A percentile compares a stretch with the other conserved stretches of the same genome.
These are phyloP conservation scores for Mortierella antarctica DNA, from an alignment of 192 early-diverging fungal species.

Conservation along the genomic window DNA sequence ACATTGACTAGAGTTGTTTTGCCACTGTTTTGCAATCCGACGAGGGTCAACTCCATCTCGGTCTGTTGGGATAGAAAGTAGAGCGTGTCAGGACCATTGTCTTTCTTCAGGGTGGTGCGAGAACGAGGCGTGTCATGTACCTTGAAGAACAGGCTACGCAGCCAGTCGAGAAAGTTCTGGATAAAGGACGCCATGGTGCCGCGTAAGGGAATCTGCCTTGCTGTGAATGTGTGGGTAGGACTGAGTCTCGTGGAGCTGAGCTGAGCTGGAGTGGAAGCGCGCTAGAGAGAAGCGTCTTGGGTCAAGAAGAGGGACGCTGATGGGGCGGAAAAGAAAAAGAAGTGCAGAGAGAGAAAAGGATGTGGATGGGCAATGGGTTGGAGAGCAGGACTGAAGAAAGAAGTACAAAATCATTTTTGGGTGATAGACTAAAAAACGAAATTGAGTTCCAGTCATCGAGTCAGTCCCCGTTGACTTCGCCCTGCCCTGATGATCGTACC, in stretches of 20 bases:
- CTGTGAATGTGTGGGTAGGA: not conserved
- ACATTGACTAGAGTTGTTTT: slow-evolving; percentile 91
- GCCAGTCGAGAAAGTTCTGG: slow-evolving; percentile 73
- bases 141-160: slow-evolving; percentile 84
- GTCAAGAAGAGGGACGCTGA: not conserved
- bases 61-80: slow-evolving; percentile 46
- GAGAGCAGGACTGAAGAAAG: not conserved
- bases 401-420: no score
- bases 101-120: not conserved
- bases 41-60: slow-evolving; percentile 91
- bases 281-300: not conserved
- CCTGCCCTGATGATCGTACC: no score
- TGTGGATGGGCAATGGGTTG: not conserved
- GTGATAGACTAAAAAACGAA: no score
- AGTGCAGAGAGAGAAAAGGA: not conserved
- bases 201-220: no score
- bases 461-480: no score
- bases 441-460: no score
- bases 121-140: slow-evolving; percentile 43
- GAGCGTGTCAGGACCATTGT: not conserved
- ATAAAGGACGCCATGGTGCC: slow-evolving; percentile 65
- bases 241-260: not conserved
- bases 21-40: slow-evolving; percentile 89
- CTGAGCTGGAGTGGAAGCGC: not conserved
- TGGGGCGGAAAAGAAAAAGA: not conserved